These are phyloP conservation scores for Cordyceps fumosorosea DNA, from an alignment of 2,329 filamentous ascomycete genomes.

Conservation along the genomic window DNA sequence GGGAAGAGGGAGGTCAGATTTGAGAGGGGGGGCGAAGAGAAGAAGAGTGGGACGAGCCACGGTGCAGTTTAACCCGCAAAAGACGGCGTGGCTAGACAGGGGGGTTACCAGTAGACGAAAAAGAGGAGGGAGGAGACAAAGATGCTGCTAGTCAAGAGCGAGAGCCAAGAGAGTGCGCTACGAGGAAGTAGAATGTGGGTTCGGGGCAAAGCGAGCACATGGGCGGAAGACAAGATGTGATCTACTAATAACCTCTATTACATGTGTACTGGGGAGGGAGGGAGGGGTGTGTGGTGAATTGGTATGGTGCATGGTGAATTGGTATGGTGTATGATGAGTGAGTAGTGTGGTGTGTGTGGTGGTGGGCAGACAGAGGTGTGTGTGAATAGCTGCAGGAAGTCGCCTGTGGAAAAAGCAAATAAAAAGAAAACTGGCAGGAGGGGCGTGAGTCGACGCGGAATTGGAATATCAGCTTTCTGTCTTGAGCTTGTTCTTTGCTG, in stretches of 20 bases:
- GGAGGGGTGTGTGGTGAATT: not conserved
- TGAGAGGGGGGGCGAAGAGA: not conserved
- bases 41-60: slow-evolving; percentile 8
- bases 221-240: slow-evolving; percentile 12
- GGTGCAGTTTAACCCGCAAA: slow-evolving; percentile 7
- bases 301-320: not conserved
- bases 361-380: not conserved
- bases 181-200: not conserved
- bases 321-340: not conserved
- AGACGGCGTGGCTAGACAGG: slow-evolving; percentile 9
- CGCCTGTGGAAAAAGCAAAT: not conserved
- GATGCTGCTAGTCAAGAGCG: not conserved
- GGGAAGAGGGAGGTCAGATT: slow-evolving; percentile 12
- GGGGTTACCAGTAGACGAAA: not conserved
- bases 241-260: not conserved
- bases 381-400: not conserved
- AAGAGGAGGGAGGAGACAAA: not conserved
- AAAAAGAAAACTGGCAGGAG: not conserved
- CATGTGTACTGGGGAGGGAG: not conserved
- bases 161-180: not conserved
- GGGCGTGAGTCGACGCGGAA: not conserved
- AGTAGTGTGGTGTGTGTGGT: not conserved
- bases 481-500: not conserved
- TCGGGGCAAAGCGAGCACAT: slow-evolving; percentile 10
- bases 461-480: not conserved